Evolutionary conservation across 2,329 filamentous ascomycete species (phyloP), one percentile per base, ranked within the genome.

Genomic region (Lecanicillium sp.): DNA sequence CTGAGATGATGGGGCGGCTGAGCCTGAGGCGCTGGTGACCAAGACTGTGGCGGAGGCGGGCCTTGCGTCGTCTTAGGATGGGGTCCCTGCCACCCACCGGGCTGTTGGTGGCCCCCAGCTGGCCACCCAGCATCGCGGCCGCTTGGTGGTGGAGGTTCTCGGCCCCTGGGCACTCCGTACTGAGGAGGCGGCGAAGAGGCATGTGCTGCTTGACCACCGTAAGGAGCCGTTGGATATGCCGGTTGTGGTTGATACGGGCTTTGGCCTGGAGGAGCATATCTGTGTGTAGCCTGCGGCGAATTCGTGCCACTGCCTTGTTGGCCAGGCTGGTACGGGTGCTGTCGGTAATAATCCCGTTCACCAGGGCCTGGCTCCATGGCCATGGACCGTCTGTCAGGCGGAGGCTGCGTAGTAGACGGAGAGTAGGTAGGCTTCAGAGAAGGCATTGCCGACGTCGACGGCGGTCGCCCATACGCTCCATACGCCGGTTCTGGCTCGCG

Each of bases 141-240:
- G 13, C 35, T 43, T 7, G 43, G 46, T n/a, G 45, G 43, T 7
- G 44, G 35, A 1, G 43, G 39, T 11, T 48, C 44, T 18, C 45
- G 40, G 8, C 38, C 45, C 12, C 41, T 35, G 2, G 40, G 43
- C 9, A 18, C 34, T n/a, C 62, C 59, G 41, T 78, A 78, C 46
- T 76, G 74, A 15, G 69, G 65, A n/a, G 70, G 64, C n/a, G 73
- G 67, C 6, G 72, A 71, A n/a, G 65, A 63, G 16, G 62, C 60
- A 12, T 41, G 61, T 4, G 56, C 49, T 22, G 59, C 50, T 28
- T 63, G 64, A 5, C 52, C 46, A 30, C 50, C 46, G 9, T 54
- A 52, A 25, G 22, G 22, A 5, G 60, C 62, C 35, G 67, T 71
- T 8, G 64, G 53, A 44, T 73, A 73, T 4, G 60, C 58, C 1